These are phyloP conservation scores for Arctium lappa DNA, from an alignment of 129 eudicot species.

Conservation along the genomic window DNA sequence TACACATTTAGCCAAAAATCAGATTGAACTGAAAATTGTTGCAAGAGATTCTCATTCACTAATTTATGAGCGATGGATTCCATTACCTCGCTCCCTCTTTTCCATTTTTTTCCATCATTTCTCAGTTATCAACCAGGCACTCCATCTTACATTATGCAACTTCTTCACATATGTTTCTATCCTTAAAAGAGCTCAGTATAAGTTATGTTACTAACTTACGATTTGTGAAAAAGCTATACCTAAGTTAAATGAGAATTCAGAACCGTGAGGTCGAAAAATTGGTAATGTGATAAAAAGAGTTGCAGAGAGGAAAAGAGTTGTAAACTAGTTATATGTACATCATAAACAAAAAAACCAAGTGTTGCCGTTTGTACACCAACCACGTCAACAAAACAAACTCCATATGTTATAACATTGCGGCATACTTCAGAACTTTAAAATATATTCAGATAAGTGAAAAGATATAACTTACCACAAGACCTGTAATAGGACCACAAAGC, in stretches of 20 bases:
- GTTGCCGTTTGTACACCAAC: neutral
- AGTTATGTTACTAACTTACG: neutral
- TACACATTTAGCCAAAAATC: constrained; percentile 2
- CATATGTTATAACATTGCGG: neutral
- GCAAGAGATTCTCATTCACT: neutral
- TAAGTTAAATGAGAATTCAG: neutral
- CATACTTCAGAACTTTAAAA: constrained; percentile 4
- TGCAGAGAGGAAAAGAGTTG: constrained; percentile 4
- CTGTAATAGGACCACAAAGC: constrained; percentile 98
- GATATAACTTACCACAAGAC: constrained; percentile 83
- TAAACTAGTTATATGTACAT: neutral
- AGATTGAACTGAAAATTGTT: constrained; percentile 1
- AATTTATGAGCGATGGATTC: neutral
- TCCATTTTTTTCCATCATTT: constrained; percentile 1
- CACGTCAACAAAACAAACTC: constrained; percentile 7
- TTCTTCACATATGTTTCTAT: constrained; percentile 7
- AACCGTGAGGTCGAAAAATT: neutral
- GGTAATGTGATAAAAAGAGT: neutral
- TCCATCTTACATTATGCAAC: constrained; percentile 9
- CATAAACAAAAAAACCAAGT: neutral
- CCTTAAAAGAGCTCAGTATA: constrained; percentile 10
- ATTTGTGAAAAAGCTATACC: constrained; percentile 7
- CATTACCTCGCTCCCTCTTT: constrained; percentile 5
- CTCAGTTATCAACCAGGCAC: constrained; percentile 2
- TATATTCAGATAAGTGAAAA: constrained; percentile 1